Evolutionary conservation across 345 rosid genomes (phyloP).

Genomic region (Ailanthus altissimus): DNA sequence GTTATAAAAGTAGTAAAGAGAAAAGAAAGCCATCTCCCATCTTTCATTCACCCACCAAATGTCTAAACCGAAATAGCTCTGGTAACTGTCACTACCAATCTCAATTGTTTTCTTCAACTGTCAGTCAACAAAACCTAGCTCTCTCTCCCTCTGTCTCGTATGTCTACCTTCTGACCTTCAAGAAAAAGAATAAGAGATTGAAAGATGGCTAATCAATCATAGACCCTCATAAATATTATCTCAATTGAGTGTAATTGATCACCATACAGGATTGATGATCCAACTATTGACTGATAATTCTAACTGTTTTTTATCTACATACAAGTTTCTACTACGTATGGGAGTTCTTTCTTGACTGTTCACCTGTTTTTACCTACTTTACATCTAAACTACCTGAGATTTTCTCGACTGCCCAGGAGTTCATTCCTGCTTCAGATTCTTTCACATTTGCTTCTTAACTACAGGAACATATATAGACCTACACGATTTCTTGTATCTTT

Average conservation of each 20-base stretch:
- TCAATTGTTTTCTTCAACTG: slow-evolving; percentile 15
- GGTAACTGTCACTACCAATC: slow-evolving; percentile 15
- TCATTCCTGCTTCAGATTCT: slow-evolving; percentile 2
- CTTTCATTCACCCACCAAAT: slow-evolving; percentile 22
- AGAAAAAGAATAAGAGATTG: not conserved
- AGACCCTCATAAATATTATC: not conserved
- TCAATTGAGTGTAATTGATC: not conserved
- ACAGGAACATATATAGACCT: not conserved
- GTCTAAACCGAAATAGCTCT: not conserved
- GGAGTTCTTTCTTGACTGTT: slow-evolving; percentile 28
- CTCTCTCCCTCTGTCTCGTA: not conserved
- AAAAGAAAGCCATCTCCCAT: slow-evolving; percentile 20
- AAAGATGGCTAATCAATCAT: not conserved
- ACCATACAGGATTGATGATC: not conserved
- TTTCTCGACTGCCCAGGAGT: slow-evolving; percentile 9
- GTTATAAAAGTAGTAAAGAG: slow-evolving; percentile 20
- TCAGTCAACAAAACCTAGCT: not conserved
- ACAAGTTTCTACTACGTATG: not conserved
- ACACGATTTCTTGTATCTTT: slow-evolving; percentile 2
- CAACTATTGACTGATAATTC: slow-evolving; percentile 1
- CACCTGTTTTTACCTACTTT: slow-evolving; percentile 40
- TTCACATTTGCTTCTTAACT: too few relatives aligned
- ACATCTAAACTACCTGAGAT: slow-evolving; percentile 12
- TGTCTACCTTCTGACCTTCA: not conserved
- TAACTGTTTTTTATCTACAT: slow-evolving; percentile 1